A percentile compares a stretch with the other conserved stretches of the same genome.
Evolutionary conservation across 495 filamentous ascomycete genomes (phyloP).

Genomic region (Arthonia radiata): DNA sequence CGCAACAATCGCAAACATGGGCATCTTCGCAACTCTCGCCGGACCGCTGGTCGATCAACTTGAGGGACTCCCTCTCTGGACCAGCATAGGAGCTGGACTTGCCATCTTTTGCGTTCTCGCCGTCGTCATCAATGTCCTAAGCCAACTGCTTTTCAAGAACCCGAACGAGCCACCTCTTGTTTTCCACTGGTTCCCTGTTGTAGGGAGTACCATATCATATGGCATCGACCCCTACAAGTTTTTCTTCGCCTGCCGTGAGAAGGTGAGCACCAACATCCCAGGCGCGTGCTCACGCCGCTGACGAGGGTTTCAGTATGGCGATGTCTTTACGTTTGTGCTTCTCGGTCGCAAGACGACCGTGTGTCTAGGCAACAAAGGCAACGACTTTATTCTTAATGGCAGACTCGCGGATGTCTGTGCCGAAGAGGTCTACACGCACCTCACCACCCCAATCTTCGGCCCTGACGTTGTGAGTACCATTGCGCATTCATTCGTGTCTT

Average conservation of each 20-base stretch:
- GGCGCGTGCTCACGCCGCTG: background rate
- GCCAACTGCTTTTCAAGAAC: constrained; percentile 44
- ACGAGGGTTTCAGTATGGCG: constrained; percentile 33
- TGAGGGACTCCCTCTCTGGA: constrained; percentile 6
- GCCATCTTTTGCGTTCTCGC: constrained; percentile 22
- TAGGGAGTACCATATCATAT: constrained; percentile 59
- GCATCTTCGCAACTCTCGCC: constrained; percentile 10
- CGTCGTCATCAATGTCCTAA: constrained; percentile 39
- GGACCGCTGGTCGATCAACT: constrained; percentile 7
- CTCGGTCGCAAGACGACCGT: constrained; percentile 55
- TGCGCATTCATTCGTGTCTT: too few species aligned
- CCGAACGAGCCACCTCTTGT: constrained; percentile 55
- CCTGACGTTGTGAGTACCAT: constrained; percentile 63
- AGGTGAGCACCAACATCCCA: constrained; percentile 26
- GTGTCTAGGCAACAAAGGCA: constrained; percentile 51
- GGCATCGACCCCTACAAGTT: constrained; percentile 67
- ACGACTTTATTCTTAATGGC: constrained; percentile 70
- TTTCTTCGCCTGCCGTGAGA: constrained; percentile 40
- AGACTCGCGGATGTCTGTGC: constrained; percentile 61
- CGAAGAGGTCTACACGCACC: constrained; percentile 56
- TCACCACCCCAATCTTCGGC: constrained; percentile 72
- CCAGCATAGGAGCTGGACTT: constrained; percentile 11
- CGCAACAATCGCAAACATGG: too few species aligned
- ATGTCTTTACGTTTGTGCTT: constrained; percentile 58
- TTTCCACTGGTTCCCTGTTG: constrained; percentile 60